Base-by-base conservation (phyloP, 1,284 basidiomycete genomes). In the Schizophyllum commune region DNA sequence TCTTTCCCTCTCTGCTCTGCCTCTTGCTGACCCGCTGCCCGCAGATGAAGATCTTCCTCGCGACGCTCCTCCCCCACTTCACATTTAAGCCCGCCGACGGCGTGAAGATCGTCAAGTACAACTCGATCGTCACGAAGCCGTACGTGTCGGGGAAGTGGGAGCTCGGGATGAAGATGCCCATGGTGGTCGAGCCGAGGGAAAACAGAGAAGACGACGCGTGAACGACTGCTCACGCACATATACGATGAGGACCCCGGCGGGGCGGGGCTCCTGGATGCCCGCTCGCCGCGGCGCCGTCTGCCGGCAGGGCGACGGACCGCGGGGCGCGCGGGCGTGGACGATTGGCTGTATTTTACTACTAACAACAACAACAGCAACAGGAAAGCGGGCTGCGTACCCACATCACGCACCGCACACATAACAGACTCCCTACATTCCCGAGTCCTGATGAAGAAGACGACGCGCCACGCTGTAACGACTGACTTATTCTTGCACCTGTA, bases 81-180 rank as follows among this genome's bases (percentile, higher is more conserved):
- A 68, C 71, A 55, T 82, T 83, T 63, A 67, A 66, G 52, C 76
- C 79, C 6, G 76, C 71, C 3, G 73, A 73, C 54, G 74, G 68
- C 2, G 65, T 75, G 11, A 68, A 74, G 52, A 79, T 83, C 53
- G 68, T 68, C 52, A 82, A 78, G 66, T 76, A 71, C 63, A 82
- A 80, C 63, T 70, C 75, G 1, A 76, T 82, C 47, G 66, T 82
- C 53, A 81, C 79, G 0, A 69, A 77, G 34, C 80, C 82, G 2
- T 82, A 76, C 63, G 72, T 82, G 15, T 47, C 39, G 39, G 39
- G 39, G 13, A 47, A 47, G 39, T 47, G 39, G 39, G 39, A 47
- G 39, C 39, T 47, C 39, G 39, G 39, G 39, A 47, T 47, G 39
- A 47, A 47, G 39, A 47, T 47, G 39, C 39, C 39, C 17, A 47